These are phyloP conservation scores for Podaxis rugospora DNA, from an alignment of 768 basidiomycete species.

Conservation along the genomic window DNA sequence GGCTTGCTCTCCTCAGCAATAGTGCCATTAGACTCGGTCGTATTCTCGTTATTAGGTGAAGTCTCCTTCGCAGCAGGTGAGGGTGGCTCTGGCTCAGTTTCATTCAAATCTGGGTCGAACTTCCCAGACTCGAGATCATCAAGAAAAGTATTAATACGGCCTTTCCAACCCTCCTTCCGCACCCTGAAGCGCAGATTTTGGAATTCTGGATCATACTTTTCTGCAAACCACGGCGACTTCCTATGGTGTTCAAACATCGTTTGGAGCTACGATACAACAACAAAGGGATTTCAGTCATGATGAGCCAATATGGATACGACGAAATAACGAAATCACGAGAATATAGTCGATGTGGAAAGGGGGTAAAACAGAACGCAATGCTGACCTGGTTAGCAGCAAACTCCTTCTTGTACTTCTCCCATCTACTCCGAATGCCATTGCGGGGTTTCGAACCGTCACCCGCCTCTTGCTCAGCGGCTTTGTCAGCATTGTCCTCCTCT, in stretches of 20 bases:
- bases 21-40: conserved; percentile 35
- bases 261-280: conserved; percentile 69
- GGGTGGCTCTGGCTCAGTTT: conserved; percentile 48
- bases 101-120: conserved; percentile 74
- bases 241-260: conserved; percentile 94
- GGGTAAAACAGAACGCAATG: conserved; percentile 26
- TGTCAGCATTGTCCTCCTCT: conserved; percentile 82
- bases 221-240: conserved; percentile 95
- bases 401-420: conserved; percentile 94
- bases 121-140: conserved; percentile 80
- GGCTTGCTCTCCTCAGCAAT: conserved; percentile 51
- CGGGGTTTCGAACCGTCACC: conserved; percentile 80
- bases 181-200: conserved; percentile 71
- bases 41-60: conserved; percentile 34
- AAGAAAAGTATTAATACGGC: conserved; percentile 66
- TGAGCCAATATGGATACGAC: conserved; percentile 15
- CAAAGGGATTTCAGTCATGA: conserved; percentile 28
- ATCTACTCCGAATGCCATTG: conserved; percentile 76
- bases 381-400: conserved; percentile 85
- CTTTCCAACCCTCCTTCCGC: conserved; percentile 82
- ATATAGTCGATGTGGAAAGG: conserved; percentile 17
- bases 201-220: conserved; percentile 88
- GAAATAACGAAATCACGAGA: conserved; percentile 15
- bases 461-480: conserved; percentile 79
- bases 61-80: conserved; percentile 53